phyloP scores from a whole-genome alignment of 805 yeast genomes.

The Pichia occidentalis region DNA sequence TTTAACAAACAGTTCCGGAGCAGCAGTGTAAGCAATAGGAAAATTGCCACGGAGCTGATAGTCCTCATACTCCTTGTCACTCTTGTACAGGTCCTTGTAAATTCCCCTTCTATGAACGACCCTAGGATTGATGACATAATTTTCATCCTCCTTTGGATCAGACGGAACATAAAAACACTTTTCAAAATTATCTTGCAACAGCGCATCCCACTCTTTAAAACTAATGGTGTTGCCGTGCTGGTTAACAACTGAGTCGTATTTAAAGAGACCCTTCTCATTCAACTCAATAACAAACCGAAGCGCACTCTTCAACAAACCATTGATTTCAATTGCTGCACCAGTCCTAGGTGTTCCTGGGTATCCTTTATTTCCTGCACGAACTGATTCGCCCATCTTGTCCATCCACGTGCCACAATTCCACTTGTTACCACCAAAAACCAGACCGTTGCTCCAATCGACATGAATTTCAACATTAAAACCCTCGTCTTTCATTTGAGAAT shows the following conservation, averaged over 20 bases:
- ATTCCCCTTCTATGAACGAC: slow-evolving; percentile 87
- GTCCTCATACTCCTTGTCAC: slow-evolving; percentile 88
- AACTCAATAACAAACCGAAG: slow-evolving; percentile 71
- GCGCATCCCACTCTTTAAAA: slow-evolving; percentile 64
- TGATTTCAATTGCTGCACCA: slow-evolving; percentile 93
- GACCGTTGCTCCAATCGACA: slow-evolving; percentile 87
- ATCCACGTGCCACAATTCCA: slow-evolving; percentile 98
- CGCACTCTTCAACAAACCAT: slow-evolving; percentile 78
- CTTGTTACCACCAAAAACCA: slow-evolving; percentile 87
- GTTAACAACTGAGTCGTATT: slow-evolving; percentile 49
- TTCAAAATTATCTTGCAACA: slow-evolving; percentile 72
- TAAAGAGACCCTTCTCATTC: slow-evolving; percentile 47
- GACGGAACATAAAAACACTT: slow-evolving; percentile 69
- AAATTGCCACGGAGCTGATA: slow-evolving; percentile 91
- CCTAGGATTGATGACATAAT: slow-evolving; percentile 53
- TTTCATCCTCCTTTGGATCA: slow-evolving; percentile 51
- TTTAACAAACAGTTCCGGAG: slow-evolving; percentile 80
- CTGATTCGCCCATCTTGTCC: slow-evolving; percentile 99
- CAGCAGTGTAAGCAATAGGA: slow-evolving; percentile 87
- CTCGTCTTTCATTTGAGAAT: slow-evolving; percentile 85
- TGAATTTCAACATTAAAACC: slow-evolving; percentile 80
- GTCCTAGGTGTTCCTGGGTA: slow-evolving; percentile 96
- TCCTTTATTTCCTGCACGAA: slow-evolving; percentile 77
- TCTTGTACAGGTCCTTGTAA: slow-evolving; percentile 76
- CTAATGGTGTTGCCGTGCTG: slow-evolving; percentile 51